Base-by-base conservation (phyloP, 1,284 basidiomycete species). In the Inonotus obliquus region DNA sequence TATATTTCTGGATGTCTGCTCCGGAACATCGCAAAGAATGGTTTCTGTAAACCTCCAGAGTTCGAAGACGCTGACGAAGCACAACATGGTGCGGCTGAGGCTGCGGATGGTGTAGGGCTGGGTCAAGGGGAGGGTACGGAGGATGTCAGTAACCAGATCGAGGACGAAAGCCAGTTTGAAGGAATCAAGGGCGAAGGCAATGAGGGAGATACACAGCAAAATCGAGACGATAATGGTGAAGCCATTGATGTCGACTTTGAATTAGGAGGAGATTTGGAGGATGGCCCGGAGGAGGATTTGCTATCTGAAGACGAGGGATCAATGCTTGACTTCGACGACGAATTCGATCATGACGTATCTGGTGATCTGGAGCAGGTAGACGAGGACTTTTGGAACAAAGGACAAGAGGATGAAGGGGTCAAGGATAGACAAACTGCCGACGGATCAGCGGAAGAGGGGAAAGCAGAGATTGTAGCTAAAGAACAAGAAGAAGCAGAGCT, bases 81-180 rank as follows among this genome's bases (percentile, higher is more conserved):
- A 2, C 79, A 79, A 4, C 17, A n/a, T 1, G 80, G 80, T 29
- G 79, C 77, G 3, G 78, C 79, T 5, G 85, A 89, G 45, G 75
- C 80, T 3, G 75, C 77, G 6, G 92, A 84, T 52, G 95, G 94
- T 1, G 85, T 89, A 1, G 95, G 96, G 1, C 75, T 98, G 65
- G 96, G 96, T 11, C 85, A 91, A 66, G 96, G 96, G 1, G 78
- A 82, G 1, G 95, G 96, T 1, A 78, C 79, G 19, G 86, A 98
- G 73, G 91, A 97, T 69, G 89, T 95, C 59, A 94, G 91, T 77
- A 89, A 92, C 67, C 91, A 97, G 69, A 94, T 98, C 61, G 88
- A 94, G 69, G 94, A 98, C 63, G 96, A 99, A 72, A 91, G 92
- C 69, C 94, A 97, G 70, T 92, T 99, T 35, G 97, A 99, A 72